These are phyloP conservation scores for Acacia acuminata DNA, from an alignment of 306 rosid species.

Conservation along the genomic window DNA sequence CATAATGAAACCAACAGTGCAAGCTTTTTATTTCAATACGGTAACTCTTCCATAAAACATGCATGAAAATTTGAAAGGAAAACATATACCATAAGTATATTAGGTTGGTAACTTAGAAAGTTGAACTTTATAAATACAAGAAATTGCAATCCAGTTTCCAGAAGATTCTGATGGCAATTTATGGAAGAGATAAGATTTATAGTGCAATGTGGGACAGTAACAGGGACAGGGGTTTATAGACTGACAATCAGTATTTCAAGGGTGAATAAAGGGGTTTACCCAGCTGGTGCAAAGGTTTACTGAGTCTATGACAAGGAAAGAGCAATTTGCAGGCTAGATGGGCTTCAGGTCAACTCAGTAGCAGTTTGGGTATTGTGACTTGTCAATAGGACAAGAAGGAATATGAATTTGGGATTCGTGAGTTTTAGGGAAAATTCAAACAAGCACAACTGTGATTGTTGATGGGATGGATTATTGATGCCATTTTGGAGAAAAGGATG, in stretches of 20 bases:
- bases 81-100: not conserved
- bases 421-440: not conserved
- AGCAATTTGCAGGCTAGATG: not conserved
- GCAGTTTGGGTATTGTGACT: not conserved
- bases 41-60: not conserved
- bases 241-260: not conserved
- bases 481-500: not conserved
- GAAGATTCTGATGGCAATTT: not conserved
- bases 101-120: not conserved
- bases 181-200: not conserved
- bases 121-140: not conserved
- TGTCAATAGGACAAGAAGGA: not conserved
- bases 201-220: not conserved
- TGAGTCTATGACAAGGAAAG: not conserved
- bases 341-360: not conserved
- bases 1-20: constrained; percentile 11
- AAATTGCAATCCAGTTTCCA: constrained; percentile 3
- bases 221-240: not conserved
- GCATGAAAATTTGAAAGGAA: not conserved
- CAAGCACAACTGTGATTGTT: not conserved
- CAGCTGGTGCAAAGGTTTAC: not conserved
- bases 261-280: not conserved
- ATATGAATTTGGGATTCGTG: not conserved
- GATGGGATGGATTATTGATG: not conserved
- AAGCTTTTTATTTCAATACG: not conserved